Conservation (phyloP, 225 moss, liverwort and hornwort genomes). For the Thuidium tamariscinum region DNA sequence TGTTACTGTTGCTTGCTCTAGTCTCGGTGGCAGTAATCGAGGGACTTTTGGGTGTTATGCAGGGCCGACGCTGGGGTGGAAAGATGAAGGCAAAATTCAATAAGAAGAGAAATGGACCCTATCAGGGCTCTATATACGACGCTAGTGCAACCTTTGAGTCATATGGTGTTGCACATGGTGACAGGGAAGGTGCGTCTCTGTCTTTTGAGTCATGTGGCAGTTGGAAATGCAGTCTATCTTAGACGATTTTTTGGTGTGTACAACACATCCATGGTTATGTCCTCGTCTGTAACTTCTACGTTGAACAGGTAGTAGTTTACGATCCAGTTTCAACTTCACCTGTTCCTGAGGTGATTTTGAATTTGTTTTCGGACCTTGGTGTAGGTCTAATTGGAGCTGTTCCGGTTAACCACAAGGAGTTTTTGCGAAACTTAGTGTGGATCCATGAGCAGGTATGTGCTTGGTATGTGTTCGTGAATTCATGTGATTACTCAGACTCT, state of each 20-base stretch:
- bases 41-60: background rate
- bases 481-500: background rate
- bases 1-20: background rate
- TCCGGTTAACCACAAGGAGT: constrained; percentile 69
- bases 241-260: background rate
- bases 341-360: background rate
- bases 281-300: background rate
- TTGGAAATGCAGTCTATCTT: background rate
- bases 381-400: constrained; percentile 71
- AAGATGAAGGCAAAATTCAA: constrained; percentile 35
- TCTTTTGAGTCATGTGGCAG: background rate
- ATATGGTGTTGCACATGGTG: constrained; percentile 85
- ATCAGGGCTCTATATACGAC: constrained; percentile 81
- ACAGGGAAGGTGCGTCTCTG: constrained; percentile 48
- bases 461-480: background rate
- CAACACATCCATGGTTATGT: background rate
- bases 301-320: background rate
- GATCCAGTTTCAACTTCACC: background rate
- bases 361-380: background rate
- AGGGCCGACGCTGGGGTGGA: constrained; percentile 92
- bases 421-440: constrained; percentile 69
- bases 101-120: constrained; percentile 33
- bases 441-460: constrained; percentile 64
- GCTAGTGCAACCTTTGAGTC: constrained; percentile 71
- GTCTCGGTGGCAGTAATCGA: background rate